A percentile compares a stretch with the other conserved stretches of the same genome.
Conservation (phyloP, 768 basidiomycete genomes). For the Tylopilus subfusipes region DNA sequence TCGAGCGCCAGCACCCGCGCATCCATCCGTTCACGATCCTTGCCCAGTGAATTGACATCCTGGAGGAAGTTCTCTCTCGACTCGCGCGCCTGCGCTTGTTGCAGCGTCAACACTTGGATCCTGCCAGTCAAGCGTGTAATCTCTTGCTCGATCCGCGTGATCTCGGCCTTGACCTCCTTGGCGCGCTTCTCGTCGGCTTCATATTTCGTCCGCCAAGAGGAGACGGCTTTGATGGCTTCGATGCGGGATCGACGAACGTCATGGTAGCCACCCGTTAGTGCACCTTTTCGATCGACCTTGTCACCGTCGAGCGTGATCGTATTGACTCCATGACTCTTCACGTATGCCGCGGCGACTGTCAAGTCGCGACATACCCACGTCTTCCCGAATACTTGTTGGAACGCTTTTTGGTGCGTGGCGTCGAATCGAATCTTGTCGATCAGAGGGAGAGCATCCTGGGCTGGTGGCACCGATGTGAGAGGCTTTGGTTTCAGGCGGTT, state of each 20-base stretch:
- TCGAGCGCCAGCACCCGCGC: conserved; percentile 63
- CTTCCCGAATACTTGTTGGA: conserved; percentile 96
- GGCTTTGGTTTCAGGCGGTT: conserved; percentile 86
- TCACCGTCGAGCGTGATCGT: conserved; percentile 98
- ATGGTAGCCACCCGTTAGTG: conserved; percentile 94
- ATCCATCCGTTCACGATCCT: conserved; percentile 68
- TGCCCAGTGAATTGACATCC: conserved; percentile 54
- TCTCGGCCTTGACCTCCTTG: conserved; percentile 69
- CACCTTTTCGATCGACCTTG: conserved; percentile 94
- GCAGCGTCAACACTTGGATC: conserved; percentile 65
- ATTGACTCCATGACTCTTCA: conserved; percentile 91
- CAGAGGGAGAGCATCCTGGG: conserved; percentile 75
- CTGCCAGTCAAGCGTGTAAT: conserved; percentile 72
- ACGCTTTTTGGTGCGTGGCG: conserved; percentile 67
- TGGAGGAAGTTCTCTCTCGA: conserved; percentile 62
- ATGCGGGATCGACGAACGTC: conserved; percentile 88
- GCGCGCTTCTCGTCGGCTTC: conserved; percentile 62
- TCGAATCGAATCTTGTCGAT: conserved; percentile 82
- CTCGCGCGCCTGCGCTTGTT: conserved; percentile 67
- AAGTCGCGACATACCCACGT: conserved; percentile 95
- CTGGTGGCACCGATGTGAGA: conserved; percentile 52
- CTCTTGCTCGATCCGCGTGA: conserved; percentile 77
- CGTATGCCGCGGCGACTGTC: conserved; percentile 88
- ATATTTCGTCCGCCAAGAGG: conserved; percentile 69
- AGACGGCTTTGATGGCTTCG: conserved; percentile 77